Conservation (phyloP, 768 basidiomycete genomes). For the Gloeophyllum trabeum region DNA sequence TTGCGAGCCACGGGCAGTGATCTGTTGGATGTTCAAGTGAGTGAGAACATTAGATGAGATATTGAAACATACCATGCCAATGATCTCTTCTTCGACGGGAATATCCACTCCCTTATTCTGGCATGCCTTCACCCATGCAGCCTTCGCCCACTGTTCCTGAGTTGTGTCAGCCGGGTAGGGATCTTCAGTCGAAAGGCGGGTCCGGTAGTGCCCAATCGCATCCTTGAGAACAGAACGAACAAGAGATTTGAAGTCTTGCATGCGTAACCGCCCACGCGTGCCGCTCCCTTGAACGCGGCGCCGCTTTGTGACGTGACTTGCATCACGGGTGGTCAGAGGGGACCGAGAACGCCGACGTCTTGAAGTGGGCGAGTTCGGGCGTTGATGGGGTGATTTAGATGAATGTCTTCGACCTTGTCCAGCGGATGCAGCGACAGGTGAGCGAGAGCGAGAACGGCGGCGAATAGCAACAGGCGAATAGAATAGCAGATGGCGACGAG, state of each 20-base stretch:
- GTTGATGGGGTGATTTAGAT: too few relatives aligned
- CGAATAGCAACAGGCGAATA: too few relatives aligned
- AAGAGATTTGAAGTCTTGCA: neutral
- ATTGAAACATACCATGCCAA: constrained; percentile 9
- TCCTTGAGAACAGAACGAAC: neutral
- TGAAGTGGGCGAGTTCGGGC: neutral
- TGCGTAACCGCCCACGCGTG: neutral
- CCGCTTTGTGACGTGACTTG: neutral
- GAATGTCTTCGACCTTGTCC: too few relatives aligned
- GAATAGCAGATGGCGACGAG: too few relatives aligned
- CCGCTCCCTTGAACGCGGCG: neutral
- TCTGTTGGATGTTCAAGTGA: neutral
- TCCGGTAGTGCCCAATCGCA: neutral
- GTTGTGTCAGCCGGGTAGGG: constrained; percentile 12
- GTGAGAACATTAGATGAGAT: neutral
- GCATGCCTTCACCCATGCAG: constrained; percentile 8
- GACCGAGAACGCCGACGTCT: neutral
- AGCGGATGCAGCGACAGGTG: too few relatives aligned
- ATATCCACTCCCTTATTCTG: constrained; percentile 5
- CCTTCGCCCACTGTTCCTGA: constrained; percentile 6
- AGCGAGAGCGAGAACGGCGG: too few relatives aligned
- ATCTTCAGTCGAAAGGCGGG: constrained; percentile 7
- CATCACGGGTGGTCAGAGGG: neutral
- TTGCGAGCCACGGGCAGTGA: constrained; percentile 5
- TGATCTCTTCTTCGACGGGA: constrained; percentile 7